Conservation (phyloP, 2,329 filamentous ascomycete species). For the Xylariaceae sp. region DNA sequence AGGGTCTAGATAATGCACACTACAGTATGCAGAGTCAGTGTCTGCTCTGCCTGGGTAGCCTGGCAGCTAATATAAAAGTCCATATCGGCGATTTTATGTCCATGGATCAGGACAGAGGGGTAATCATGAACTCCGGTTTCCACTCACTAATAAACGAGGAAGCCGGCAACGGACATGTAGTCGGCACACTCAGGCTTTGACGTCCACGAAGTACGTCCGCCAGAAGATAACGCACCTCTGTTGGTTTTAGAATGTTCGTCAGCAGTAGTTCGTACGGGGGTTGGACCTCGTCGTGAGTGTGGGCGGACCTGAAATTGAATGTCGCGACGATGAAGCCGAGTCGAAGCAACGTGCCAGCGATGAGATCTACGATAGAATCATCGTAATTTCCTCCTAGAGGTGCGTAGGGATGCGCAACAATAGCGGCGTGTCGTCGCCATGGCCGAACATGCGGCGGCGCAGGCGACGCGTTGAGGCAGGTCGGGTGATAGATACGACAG, state of each 20-base stretch:
- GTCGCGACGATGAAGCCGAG: conserved; percentile 77
- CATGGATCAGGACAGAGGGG: no score
- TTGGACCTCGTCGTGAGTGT: neutral
- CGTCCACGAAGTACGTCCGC: conserved; percentile 85
- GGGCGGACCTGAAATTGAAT: conserved; percentile 78
- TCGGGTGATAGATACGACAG: conserved; percentile 80
- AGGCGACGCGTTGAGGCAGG: conserved; percentile 42
- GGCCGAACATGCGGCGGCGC: conserved; percentile 32
- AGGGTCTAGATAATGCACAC: conserved; percentile 59
- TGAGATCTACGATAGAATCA: conserved; percentile 73
- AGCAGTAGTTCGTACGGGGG: neutral
- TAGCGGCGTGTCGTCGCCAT: conserved; percentile 54
- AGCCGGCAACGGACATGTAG: conserved; percentile 80
- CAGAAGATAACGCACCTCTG: conserved; percentile 76
- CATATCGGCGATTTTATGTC: no score
- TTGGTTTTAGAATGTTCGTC: conserved; percentile 19
- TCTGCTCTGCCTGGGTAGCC: neutral
- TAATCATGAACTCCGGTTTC: neutral
- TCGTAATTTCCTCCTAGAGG: conserved; percentile 84
- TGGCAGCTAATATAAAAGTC: neutral
- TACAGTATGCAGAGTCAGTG: neutral
- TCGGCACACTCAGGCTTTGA: conserved; percentile 79
- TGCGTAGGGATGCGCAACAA: conserved; percentile 86
- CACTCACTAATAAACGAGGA: conserved; percentile 67
- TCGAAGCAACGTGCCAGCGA: conserved; percentile 66